These are phyloP conservation scores for Globisporangium perplexum DNA, from an alignment of 352 stramenopile genomes.

Conservation along the genomic window DNA sequence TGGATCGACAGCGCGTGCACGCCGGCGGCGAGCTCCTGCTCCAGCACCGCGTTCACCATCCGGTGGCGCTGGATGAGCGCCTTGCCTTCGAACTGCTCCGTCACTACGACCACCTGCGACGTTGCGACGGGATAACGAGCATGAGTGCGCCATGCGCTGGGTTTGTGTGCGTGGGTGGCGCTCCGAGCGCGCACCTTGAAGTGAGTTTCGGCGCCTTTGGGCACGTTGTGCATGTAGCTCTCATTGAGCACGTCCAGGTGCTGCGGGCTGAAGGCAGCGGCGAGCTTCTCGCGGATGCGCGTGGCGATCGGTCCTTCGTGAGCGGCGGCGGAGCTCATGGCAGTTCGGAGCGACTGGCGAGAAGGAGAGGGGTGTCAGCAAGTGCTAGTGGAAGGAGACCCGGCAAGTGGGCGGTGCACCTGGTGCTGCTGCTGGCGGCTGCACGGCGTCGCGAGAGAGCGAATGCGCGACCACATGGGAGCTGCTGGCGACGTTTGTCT, in stretches of 20 bases:
- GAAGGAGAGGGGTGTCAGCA: background rate
- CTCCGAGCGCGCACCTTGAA: conserved; percentile 74
- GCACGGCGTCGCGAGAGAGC: conserved; percentile 6
- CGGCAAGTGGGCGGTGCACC: too few relatives aligned
- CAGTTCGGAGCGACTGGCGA: conserved; percentile 5
- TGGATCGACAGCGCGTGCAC: conserved; percentile 95
- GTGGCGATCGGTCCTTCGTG: conserved; percentile 36
- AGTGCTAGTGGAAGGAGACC: background rate
- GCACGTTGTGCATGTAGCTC: conserved; percentile 95
- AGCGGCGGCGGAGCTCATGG: conserved; percentile 26
- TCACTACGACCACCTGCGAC: conserved; percentile 88
- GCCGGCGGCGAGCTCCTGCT: conserved; percentile 76
- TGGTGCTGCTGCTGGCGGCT: conserved; percentile 2
- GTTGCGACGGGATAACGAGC: too few relatives aligned
- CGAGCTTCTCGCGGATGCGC: conserved; percentile 66
- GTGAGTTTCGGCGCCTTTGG: conserved; percentile 92
- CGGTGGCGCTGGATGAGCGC: conserved; percentile 87
- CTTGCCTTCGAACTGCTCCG: conserved; percentile 86
- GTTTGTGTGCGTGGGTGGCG: too few relatives aligned
- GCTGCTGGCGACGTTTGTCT: background rate
- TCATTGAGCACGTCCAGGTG: conserved; percentile 92
- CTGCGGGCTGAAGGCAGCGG: conserved; percentile 43
- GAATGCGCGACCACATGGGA: conserved; percentile 15
- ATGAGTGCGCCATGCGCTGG: background rate
- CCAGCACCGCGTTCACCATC: conserved; percentile 87